A percentile compares a stretch with the other conserved stretches of the same genome.
These are phyloP conservation scores for Nothophaeocryptopus gaeumannii DNA, from an alignment of 2,329 filamentous ascomycete genomes.

Conservation along the genomic window DNA sequence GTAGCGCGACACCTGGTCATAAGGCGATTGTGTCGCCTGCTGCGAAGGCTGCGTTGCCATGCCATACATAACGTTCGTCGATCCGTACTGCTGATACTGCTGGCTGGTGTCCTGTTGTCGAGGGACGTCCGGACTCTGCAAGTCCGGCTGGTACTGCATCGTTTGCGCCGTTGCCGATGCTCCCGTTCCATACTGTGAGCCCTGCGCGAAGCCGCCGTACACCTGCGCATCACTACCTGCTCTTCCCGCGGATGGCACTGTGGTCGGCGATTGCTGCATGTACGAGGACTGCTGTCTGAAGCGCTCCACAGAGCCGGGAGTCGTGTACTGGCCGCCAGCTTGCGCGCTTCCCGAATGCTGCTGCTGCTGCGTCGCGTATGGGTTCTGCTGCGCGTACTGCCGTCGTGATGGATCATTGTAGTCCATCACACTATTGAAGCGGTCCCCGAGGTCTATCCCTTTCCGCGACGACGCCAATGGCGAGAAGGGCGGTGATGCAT, in stretches of 20 bases:
- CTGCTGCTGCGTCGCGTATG: slow-evolving; percentile 30
- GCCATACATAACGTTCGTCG: slow-evolving; percentile 72
- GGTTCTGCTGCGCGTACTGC: slow-evolving; percentile 32
- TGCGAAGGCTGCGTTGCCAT: slow-evolving; percentile 60
- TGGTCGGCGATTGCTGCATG: slow-evolving; percentile 44
- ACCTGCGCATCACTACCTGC: slow-evolving; percentile 39
- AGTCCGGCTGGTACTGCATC: slow-evolving; percentile 55
- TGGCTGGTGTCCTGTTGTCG: slow-evolving; percentile 41
- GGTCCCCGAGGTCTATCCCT: slow-evolving; percentile 22
- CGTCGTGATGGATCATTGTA: slow-evolving; percentile 35
- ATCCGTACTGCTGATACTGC: slow-evolving; percentile 58
- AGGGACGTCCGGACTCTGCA: slow-evolving; percentile 58
- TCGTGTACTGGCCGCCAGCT: slow-evolving; percentile 41
- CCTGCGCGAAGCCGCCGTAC: slow-evolving; percentile 53
- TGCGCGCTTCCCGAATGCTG: slow-evolving; percentile 29
- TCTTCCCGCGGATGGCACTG: slow-evolving; percentile 40
- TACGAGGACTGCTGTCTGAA: slow-evolving; percentile 47
- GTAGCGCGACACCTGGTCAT: slow-evolving; percentile 74
- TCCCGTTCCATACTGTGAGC: slow-evolving; percentile 55
- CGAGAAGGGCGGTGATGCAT: slow-evolving; percentile 35
- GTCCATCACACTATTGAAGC: slow-evolving; percentile 33
- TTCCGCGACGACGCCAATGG: slow-evolving; percentile 30
- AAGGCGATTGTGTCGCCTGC: slow-evolving; percentile 57
- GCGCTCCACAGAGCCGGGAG: slow-evolving; percentile 48
- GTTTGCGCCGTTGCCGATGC: slow-evolving; percentile 49